Evolutionary conservation across 768 basidiomycete species (phyloP).

Genomic region (Chalciporus pseudorubinellus): DNA sequence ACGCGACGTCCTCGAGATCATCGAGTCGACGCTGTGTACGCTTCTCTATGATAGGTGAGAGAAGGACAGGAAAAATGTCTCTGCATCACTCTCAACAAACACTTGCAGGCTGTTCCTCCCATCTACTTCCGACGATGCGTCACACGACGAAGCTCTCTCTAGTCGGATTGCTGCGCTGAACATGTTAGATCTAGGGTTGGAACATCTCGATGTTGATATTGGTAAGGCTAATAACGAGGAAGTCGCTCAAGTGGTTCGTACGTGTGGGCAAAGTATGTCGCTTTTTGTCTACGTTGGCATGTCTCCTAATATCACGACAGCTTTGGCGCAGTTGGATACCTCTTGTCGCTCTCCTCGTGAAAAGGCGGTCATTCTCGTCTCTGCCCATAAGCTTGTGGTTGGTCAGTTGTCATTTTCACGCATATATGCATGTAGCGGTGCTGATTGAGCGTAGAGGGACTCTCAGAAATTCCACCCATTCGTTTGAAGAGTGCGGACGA

Average conservation of each 20-base stretch:
- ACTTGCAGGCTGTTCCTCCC: slow-evolving; percentile 70
- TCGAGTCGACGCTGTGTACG: slow-evolving; percentile 70
- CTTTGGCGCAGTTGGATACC: slow-evolving; percentile 50
- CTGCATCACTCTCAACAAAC: not conserved
- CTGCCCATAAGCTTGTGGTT: slow-evolving; percentile 82
- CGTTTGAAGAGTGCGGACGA: slow-evolving; percentile 64
- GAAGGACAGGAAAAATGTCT: not conserved
- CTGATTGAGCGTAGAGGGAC: slow-evolving; percentile 52
- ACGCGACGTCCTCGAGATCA: slow-evolving; percentile 61
- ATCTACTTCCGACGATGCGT: slow-evolving; percentile 68
- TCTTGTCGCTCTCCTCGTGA: slow-evolving; percentile 61
- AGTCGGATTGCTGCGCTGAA: slow-evolving; percentile 90
- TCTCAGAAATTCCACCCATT: slow-evolving; percentile 71
- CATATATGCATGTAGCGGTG: not conserved
- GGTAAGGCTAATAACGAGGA: slow-evolving; percentile 44
- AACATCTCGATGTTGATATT: slow-evolving; percentile 86
- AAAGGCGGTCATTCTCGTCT: slow-evolving; percentile 78
- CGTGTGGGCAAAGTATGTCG: slow-evolving; percentile 76
- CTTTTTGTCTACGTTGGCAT: slow-evolving; percentile 2
- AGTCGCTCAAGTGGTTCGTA: slow-evolving; percentile 62
- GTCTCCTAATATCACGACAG: slow-evolving; percentile 39
- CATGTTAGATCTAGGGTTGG: slow-evolving; percentile 82
- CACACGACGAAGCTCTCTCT: slow-evolving; percentile 87
- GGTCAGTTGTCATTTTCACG: slow-evolving; percentile 41
- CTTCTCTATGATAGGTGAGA: slow-evolving; percentile 81